Evolutionary conservation across 805 yeast species (phyloP), one percentile per base, ranked within the genome.

Genomic region (Isabelozyma heimii): DNA sequence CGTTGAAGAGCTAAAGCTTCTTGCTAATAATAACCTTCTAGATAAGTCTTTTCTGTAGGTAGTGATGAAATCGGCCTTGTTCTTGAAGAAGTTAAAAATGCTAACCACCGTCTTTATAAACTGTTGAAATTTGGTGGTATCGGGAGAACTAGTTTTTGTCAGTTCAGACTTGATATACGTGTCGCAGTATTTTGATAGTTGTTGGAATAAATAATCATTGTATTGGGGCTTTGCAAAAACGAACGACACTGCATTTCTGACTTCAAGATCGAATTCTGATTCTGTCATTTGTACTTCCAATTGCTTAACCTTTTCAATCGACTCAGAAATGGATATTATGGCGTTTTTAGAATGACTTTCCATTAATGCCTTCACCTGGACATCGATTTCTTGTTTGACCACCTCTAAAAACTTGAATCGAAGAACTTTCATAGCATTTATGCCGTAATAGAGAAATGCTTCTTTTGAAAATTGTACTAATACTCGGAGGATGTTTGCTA

Each of bases 21-120:
- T 61, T 27, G 60, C 58, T 24, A 68, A 45, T 39, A 73, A 58
- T 43, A 74, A 57, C 46, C 79, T 54, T 44, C 61, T 62, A 4
- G 76, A 69, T n/a, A 74, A 57, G 37, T 71, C 74, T 37, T 59
- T 59, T 47, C 65, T 66, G 54, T 71, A 74, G 2, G 53, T 48
- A 1, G 52, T 41, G 3, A 70, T 48, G 46, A 73, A 72, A 13
- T 64, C 69, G 27, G 51, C 54, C 45, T 74, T 74, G 54, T 65
- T 69, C 43, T 61, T 56, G 5, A 74, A 46, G 8, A 63, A 58
- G 37, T 69, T 65, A 61, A 70, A 73, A 7, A 73, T 56, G 2
- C 55, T 50, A 26, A 64, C 40, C 10, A 14, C 10, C 3, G 10
- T 37, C 14, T 37, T 37, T 10, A 14, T 16, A 10, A 37, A 37